Base-by-base conservation (phyloP, 176 grass and related monocot genomes). In the Areca catechu region DNA sequence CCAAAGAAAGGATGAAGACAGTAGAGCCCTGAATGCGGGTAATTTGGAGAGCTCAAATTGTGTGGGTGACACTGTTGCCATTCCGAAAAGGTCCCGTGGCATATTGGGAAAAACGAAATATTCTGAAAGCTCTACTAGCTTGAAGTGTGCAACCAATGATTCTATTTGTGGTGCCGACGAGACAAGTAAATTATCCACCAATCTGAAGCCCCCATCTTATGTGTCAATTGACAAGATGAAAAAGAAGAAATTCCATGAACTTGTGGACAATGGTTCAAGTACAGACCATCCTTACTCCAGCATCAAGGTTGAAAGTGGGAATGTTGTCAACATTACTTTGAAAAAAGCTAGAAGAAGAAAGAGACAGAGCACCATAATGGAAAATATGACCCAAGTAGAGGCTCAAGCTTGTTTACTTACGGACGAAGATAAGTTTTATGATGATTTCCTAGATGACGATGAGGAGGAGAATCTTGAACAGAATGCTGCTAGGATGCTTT, bases 401-500 rank as follows among this genome's bases (percentile, higher is more conserved):
- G 34, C 34, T 43, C 34, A 14, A 43, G 34, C 34, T 43, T 43
- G 10, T 23, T 22, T 2, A 73, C 51, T 69, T 67, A 66, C 61
- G 66, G 74, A 76, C 66, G 67, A 78, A 70, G 56, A 22, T 67
- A 20, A 54, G 69, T 61, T n/a, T 49, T 55, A 25, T 58, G 72
- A 47, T 22, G 50, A 73, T 73, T 72, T 51, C 5, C 76, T 73
- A 56, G 84, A 71, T 48, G 71, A 80, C 4, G 55, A 73, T 67
- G 78, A 73, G 70, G 78, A 73, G 70, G 88, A 70, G 71, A 85
- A 61, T 70, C 74, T 98, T 48, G 94, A 98, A 70, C 79, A 92
- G 73, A 76, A 98, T 93, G 94, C 88, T 73, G 94, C 94, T 22
- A 71, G 76, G 67, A 92, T 92, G 84, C 84, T 98, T 58, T 98